Base-by-base conservation (phyloP, 2,329 filamentous ascomycete genomes). In the Aureobasidium vineae region DNA sequence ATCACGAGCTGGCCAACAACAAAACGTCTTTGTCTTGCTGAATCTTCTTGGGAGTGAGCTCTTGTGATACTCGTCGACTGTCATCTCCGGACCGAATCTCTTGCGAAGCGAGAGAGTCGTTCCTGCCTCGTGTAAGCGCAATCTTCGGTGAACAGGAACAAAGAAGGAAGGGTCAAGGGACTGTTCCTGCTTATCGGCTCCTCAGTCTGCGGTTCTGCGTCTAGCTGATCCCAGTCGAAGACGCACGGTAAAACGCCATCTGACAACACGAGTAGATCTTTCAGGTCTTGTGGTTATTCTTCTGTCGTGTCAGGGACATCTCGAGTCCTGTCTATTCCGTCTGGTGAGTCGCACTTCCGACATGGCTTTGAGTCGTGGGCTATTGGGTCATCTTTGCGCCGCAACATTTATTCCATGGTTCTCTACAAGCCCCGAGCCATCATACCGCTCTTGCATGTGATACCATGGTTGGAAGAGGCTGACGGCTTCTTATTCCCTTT, bases 101-200 rank as follows among this genome's bases (percentile, higher is more conserved):
- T 26, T 40, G 40, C 26, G 33, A 36, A 49, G n/a, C 41, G 19
- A 26, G 7, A 23, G 21, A 38, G 38, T 19, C 21, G 31, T 19
- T 50, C 26, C 57, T 49, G 57, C 40, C 57, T 61, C 31, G 59
- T 16, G 59, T 52, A 52, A 52, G 59, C 57, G 43, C 40, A 33
- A 49, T 61, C 56, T 38, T 60, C 41, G 57, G 57, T 49, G 57
- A 38, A 49, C 41, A 38, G 57, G 28, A 61, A 49, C 31, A 61
- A 61, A 61, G 41, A 61, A 61, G 43, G 41, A 61, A 61, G 49
- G 33, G 16, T 52, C 49, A 31, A 33, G 38, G 16, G 43, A 50
- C 45, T 41, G 47, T 64, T 64, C 38, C 47, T 53, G 61, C 61
- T 64, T 64, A 54, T 64, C 61, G 61, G 61, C 61, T 64, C 61